Evolutionary conservation across 2,329 filamentous ascomycete genomes (phyloP).

Genomic region (Arachnopeziza araneosa): DNA sequence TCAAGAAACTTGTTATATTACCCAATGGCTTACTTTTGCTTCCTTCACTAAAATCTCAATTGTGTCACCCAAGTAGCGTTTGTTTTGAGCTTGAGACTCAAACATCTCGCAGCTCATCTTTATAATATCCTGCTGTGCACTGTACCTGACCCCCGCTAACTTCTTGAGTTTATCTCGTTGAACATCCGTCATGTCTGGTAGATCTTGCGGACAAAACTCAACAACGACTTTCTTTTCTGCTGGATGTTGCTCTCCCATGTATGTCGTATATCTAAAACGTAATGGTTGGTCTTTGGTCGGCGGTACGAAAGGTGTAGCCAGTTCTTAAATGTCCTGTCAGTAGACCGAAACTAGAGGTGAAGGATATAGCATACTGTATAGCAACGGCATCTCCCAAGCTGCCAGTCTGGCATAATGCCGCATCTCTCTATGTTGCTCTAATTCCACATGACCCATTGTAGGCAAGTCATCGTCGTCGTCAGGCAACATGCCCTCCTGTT

Average conservation of each 20-base stretch:
- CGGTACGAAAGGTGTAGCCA: slow-evolving; percentile 73
- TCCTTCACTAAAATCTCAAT: slow-evolving; percentile 67
- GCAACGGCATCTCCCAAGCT: slow-evolving; percentile 92
- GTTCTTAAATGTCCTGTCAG: slow-evolving; percentile 47
- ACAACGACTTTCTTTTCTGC: slow-evolving; percentile 91
- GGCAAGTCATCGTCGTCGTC: slow-evolving; percentile 82
- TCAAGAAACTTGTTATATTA: not conserved
- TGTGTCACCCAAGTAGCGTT: slow-evolving; percentile 81
- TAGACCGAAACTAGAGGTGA: not conserved
- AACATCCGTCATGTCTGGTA: slow-evolving; percentile 57
- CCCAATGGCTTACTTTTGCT: slow-evolving; percentile 52
- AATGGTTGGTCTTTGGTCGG: slow-evolving; percentile 66
- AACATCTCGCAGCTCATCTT: slow-evolving; percentile 90
- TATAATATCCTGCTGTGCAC: slow-evolving; percentile 73
- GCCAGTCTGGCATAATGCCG: slow-evolving; percentile 82
- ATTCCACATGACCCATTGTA: slow-evolving; percentile 73
- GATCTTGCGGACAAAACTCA: slow-evolving; percentile 73
- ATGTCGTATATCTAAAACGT: slow-evolving; percentile 93
- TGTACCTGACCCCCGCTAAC: slow-evolving; percentile 78
- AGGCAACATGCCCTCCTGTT: slow-evolving; percentile 34
- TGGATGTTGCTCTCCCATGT: slow-evolving; percentile 90
- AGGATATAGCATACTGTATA: slow-evolving; percentile 63
- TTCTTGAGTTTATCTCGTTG: slow-evolving; percentile 83
- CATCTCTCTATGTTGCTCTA: slow-evolving; percentile 83
- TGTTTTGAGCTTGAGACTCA: slow-evolving; percentile 89